phyloP scores from a whole-genome alignment of 352 stramenopile species.

The Globisporangium camurandrum region DNA sequence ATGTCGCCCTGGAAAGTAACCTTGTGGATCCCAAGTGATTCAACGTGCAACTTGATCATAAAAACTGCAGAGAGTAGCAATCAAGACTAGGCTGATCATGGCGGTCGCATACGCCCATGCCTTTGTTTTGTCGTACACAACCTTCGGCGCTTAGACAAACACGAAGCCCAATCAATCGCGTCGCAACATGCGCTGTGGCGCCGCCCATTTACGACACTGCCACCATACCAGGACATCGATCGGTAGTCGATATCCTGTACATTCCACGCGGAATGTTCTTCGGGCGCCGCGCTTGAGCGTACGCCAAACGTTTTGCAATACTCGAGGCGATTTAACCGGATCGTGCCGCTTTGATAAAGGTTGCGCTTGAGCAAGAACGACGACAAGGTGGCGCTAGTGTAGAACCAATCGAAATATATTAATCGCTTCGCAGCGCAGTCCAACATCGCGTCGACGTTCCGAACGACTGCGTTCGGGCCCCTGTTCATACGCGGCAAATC shows the following conservation, averaged over 20 bases:
- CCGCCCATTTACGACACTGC: neutral
- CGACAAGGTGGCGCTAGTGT: no score
- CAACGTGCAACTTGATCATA: neutral
- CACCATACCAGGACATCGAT: neutral
- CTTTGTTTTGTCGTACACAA: constrained; percentile 1
- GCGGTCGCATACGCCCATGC: no score
- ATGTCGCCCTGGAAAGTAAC: neutral
- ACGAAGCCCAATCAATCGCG: neutral
- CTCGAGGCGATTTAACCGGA: constrained; percentile 7
- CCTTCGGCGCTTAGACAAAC: neutral
- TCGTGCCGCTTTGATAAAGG: constrained; percentile 11
- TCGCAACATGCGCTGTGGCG: neutral
- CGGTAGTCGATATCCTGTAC: neutral
- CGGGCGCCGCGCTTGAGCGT: constrained; percentile 7
- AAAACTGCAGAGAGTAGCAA: neutral
- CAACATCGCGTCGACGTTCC: constrained; percentile 4
- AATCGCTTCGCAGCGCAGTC: neutral
- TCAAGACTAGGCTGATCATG: neutral
- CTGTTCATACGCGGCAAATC: neutral
- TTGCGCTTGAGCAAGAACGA: constrained; percentile 9
- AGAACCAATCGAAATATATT: constrained; percentile 1
- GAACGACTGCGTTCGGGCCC: neutral
- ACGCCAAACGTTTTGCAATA: constrained; percentile 12
- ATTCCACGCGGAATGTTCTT: constrained; percentile 5
- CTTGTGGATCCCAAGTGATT: neutral